A percentile compares a stretch with the other conserved stretches of the same genome.
Evolutionary conservation across 352 stramenopile genomes (phyloP).

Genomic region (Phytophthora podocarpi): DNA sequence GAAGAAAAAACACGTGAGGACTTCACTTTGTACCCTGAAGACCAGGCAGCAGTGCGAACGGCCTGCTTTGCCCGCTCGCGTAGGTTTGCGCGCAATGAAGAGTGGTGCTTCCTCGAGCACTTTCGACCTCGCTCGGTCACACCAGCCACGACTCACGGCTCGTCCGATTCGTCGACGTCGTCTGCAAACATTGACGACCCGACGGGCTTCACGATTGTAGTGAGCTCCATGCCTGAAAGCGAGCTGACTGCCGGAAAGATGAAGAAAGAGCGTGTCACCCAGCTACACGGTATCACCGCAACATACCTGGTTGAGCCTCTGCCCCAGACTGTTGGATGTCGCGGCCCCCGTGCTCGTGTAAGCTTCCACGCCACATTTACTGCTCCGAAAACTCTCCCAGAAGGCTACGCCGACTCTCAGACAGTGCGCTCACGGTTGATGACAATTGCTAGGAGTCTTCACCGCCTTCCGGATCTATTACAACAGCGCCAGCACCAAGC

Average conservation of each 20-base stretch:
- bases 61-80: slow-evolving; percentile 44
- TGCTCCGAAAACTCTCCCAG: slow-evolving; percentile 2
- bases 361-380: slow-evolving; percentile 50
- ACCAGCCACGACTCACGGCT: neutral
- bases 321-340: slow-evolving; percentile 16
- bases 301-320: slow-evolving; percentile 42
- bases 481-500: slow-evolving; percentile 21
- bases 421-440: slow-evolving; percentile 33
- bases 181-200: slow-evolving; percentile 22
- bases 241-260: slow-evolving; percentile 42
- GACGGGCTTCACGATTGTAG: slow-evolving; percentile 36
- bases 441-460: slow-evolving; percentile 34
- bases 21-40: slow-evolving; percentile 13
- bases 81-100: slow-evolving; percentile 42
- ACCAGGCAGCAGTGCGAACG: slow-evolving; percentile 48
- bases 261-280: slow-evolving; percentile 31
- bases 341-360: slow-evolving; percentile 35
- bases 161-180: slow-evolving; percentile 15
- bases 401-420: slow-evolving; percentile 28
- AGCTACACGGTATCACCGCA: slow-evolving; percentile 47
- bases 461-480: slow-evolving; percentile 38
- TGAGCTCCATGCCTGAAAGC: slow-evolving; percentile 34
- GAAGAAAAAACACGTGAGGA: neutral
- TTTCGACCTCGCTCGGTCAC: slow-evolving; percentile 25
- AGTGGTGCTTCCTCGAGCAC: slow-evolving; percentile 56